Base-by-base conservation (phyloP, 345 rosid genomes). In the Aurinia saxatilis region DNA sequence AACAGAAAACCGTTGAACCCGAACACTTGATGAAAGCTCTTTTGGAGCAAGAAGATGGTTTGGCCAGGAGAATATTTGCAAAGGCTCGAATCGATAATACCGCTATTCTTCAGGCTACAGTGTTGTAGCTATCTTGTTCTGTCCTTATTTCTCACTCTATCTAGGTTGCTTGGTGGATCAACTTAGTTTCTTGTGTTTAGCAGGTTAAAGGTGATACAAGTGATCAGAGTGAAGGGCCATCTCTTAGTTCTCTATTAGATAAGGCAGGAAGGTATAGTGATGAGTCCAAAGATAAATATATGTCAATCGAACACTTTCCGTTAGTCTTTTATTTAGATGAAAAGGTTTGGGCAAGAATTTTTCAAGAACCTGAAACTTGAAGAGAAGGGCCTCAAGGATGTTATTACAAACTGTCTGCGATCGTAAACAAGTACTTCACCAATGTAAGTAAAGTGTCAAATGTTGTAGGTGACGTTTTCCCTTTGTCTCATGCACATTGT, bases 1-100 rank as follows among this genome's bases (percentile, higher is more conserved):
- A 70, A 35, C 97, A 89, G 42, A 91, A 89, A 53, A 81, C 79
- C 18, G 93, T 87, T 29, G 97, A 92, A 66, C 75, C 90, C 0
- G 91, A 92, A 66, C 97, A 92, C 74, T 77, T 92, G 50, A 87
- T 89, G 98, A 89, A 92, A 84, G 84, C 96, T 54, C 83, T 92
- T 13, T 68, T 92, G 67, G 96, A 92, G 84, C 97, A 82, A 47
- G 89, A 80, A 66, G 96, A 87, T 77, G 97, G 97, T 16, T 65
- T 89, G 57, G 97, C 95, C 6, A 53, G 96, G 77, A 81, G 85
- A 55, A 77, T 92, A 23, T 83, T 89, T 54, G 75, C 97, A 3
- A 92, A 92, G 67, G 90, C 83, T 0, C 88, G 90, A 40, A 63
- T 81, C 12, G 97, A 89, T 34, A 84, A 92, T 65, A 67, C 84